phyloP scores from a whole-genome alignment of 2,329 filamentous ascomycete genomes.

The Penicillium sp. region DNA sequence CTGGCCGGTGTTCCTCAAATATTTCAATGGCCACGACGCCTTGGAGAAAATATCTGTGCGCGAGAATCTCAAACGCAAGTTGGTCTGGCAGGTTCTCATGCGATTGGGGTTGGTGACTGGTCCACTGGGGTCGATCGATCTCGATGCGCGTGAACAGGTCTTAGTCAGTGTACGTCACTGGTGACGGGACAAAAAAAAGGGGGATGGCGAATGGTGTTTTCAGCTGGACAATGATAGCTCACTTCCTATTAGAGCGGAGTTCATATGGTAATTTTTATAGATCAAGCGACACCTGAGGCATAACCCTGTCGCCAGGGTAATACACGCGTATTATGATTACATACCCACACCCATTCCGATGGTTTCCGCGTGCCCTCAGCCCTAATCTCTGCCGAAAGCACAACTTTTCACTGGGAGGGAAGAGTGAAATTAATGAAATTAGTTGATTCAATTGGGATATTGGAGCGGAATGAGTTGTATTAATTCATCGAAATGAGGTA shows the following conservation, averaged over 20 bases:
- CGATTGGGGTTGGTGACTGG: slow-evolving; percentile 69
- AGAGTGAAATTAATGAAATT: neutral
- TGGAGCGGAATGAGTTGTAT: neutral
- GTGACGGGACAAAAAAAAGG: slow-evolving; percentile 44
- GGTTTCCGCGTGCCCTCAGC: slow-evolving; percentile 29
- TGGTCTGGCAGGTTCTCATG: slow-evolving; percentile 53
- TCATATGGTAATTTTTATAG: neutral
- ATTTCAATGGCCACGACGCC: slow-evolving; percentile 83
- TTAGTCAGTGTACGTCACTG: slow-evolving; percentile 70
- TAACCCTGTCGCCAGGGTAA: slow-evolving; percentile 2
- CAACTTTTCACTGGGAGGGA: neutral
- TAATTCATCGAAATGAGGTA: neutral
- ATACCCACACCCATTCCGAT: slow-evolving; percentile 25
- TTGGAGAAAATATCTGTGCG: slow-evolving; percentile 84
- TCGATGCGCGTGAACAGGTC: slow-evolving; percentile 40
- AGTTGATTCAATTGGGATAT: neutral
- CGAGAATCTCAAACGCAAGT: slow-evolving; percentile 82
- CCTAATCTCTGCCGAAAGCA: slow-evolving; percentile 24
- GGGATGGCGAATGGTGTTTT: neutral
- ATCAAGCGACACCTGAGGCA: slow-evolving; percentile 5
- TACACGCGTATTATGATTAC: slow-evolving; percentile 26
- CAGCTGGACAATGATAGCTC: slow-evolving; percentile 4
- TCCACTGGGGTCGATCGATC: slow-evolving; percentile 28
- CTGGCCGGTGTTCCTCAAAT: slow-evolving; percentile 76
- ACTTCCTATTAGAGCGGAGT: neutral